Conservation (phyloP, 768 basidiomycete species). For the Favolaschia claudopus region DNA sequence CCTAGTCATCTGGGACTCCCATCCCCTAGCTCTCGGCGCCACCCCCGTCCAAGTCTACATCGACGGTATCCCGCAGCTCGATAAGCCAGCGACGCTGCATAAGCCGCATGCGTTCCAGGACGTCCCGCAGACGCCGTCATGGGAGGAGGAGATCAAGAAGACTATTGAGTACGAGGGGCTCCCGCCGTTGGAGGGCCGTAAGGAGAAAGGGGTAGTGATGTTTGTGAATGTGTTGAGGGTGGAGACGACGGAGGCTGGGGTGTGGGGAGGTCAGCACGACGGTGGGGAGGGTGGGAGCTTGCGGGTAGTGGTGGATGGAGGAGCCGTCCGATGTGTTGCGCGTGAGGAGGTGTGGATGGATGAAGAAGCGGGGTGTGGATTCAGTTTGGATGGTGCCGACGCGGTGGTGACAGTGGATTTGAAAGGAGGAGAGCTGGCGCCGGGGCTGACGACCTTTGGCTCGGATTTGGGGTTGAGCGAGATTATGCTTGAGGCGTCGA, state of each 20-base stretch:
- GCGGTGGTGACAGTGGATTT: slow-evolving; percentile 59
- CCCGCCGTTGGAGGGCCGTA: slow-evolving; percentile 63
- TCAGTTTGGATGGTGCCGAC: slow-evolving; percentile 11
- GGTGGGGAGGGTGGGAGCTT: neutral
- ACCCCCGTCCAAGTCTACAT: slow-evolving; percentile 85
- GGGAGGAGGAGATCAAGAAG: slow-evolving; percentile 63
- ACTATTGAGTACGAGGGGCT: slow-evolving; percentile 71
- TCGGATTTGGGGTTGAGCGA: slow-evolving; percentile 71
- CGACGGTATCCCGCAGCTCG: slow-evolving; percentile 78
- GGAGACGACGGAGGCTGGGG: neutral
- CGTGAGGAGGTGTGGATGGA: neutral
- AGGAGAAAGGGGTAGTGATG: slow-evolving; percentile 46
- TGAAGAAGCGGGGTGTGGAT: neutral
- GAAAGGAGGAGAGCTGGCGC: slow-evolving; percentile 65
- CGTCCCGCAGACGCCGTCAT: slow-evolving; percentile 63
- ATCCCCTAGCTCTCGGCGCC: slow-evolving; percentile 80
- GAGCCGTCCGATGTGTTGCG: neutral
- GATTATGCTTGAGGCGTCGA: slow-evolving; percentile 69
- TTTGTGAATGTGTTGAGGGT: slow-evolving; percentile 62
- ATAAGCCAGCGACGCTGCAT: slow-evolving; percentile 37
- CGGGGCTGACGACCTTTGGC: slow-evolving; percentile 73
- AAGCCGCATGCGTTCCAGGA: slow-evolving; percentile 61
- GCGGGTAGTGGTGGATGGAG: neutral
- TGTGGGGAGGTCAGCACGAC: neutral
- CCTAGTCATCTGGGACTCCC: slow-evolving; percentile 72